Percentiles rank a stretch among this genome's conserved stretches.
These are phyloP conservation scores for Marchantia paleacea DNA, from an alignment of 225 moss, liverwort and hornwort species.

Conservation along the genomic window DNA sequence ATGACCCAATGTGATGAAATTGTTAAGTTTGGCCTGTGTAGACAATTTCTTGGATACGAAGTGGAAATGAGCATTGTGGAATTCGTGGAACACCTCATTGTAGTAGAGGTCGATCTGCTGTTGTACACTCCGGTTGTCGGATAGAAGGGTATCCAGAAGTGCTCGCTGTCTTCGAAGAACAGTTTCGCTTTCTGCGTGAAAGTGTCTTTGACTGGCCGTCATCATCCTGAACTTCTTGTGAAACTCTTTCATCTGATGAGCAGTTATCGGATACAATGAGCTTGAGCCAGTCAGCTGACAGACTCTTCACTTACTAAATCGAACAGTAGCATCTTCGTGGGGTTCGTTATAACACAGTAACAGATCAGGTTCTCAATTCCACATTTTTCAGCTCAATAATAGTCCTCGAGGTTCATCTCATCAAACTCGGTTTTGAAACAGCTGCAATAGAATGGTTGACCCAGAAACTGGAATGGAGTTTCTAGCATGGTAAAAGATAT, in stretches of 20 bases:
- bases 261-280: neutral
- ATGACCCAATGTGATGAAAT: neutral
- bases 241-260: slow-evolving; percentile 67
- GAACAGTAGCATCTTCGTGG: too few relatives aligned
- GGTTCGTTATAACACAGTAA: too few relatives aligned
- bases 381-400: too few relatives aligned
- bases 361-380: too few relatives aligned
- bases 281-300: neutral
- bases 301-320: neutral
- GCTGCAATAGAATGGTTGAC: too few relatives aligned
- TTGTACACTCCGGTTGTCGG: slow-evolving; percentile 70
- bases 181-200: slow-evolving; percentile 84
- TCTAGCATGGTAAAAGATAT: too few relatives aligned
- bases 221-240: slow-evolving; percentile 85
- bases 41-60: neutral
- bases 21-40: neutral
- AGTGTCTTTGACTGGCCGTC: slow-evolving; percentile 81
- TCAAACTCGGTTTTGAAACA: too few relatives aligned
- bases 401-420: too few relatives aligned
- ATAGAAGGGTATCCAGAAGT: slow-evolving; percentile 70
- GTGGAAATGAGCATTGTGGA: neutral
- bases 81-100: slow-evolving; percentile 40
- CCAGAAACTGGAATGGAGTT: too few relatives aligned
- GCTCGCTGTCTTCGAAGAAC: slow-evolving; percentile 66
- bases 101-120: slow-evolving; percentile 84